phyloP scores from a whole-genome alignment of 192 early-diverging fungal genomes.

The Coemansia sp. region DNA sequence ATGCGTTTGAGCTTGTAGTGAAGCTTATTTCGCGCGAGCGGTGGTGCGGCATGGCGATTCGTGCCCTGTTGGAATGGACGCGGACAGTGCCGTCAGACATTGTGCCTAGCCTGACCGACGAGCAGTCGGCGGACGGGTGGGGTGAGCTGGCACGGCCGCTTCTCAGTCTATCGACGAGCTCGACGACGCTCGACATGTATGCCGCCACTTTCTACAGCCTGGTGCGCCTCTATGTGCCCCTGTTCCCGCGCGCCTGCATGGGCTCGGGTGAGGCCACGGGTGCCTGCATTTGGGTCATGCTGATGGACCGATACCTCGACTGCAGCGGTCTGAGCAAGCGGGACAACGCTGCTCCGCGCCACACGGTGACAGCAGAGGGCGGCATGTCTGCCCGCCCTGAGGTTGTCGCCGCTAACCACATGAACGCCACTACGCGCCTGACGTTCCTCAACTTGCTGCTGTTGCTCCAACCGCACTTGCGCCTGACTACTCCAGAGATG shows the following conservation, averaged over 20 bases:
- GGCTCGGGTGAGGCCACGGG: constrained; percentile 29
- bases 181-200: constrained; percentile 48
- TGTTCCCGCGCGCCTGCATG: constrained; percentile 48
- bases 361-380: not conserved
- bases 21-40: constrained; percentile 53
- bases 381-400: constrained; percentile 24
- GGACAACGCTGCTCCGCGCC: constrained; percentile 12
- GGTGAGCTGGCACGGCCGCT: constrained; percentile 44
- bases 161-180: constrained; percentile 45
- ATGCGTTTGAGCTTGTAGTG: constrained; percentile 47
- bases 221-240: constrained; percentile 33
- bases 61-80: constrained; percentile 48
- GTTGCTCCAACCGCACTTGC: constrained; percentile 35
- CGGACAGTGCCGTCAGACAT: constrained; percentile 37
- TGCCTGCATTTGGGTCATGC: constrained; percentile 42
- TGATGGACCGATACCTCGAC: constrained; percentile 50
- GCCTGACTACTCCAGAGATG: constrained; percentile 22
- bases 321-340: constrained; percentile 38
- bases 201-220: constrained; percentile 45
- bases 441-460: constrained; percentile 47
- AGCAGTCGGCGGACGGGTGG: constrained; percentile 33
- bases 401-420: constrained; percentile 42
- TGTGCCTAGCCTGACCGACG: constrained; percentile 41
- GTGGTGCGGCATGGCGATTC: constrained; percentile 50
- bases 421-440: constrained; percentile 49